A percentile compares a stretch with the other conserved stretches of the same genome.
Evolutionary conservation across 352 stramenopile species (phyloP).

Genomic region (Pythium graminicola): DNA sequence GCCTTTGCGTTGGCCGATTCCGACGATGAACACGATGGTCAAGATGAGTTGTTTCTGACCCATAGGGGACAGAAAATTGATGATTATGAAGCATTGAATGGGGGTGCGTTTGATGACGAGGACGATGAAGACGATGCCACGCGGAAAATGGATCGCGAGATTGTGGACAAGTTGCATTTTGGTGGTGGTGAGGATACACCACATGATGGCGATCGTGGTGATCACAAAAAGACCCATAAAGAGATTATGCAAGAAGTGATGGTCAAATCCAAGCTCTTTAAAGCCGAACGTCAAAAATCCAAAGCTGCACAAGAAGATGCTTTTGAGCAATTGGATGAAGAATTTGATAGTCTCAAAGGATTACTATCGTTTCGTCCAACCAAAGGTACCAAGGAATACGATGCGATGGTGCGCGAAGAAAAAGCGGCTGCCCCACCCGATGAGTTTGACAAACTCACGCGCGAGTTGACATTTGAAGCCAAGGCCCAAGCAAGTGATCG

Average conservation of each 20-base stretch:
- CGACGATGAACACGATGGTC: constrained; percentile 56
- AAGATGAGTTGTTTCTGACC: constrained; percentile 68
- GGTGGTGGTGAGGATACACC: constrained; percentile 35
- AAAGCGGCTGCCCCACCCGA: constrained; percentile 66
- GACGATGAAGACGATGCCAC: constrained; percentile 67
- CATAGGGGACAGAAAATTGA: constrained; percentile 71
- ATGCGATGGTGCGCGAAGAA: constrained; percentile 45
- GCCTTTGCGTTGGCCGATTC: constrained; percentile 75
- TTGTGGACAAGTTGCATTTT: constrained; percentile 85
- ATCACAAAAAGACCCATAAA: constrained; percentile 76
- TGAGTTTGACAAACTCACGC: constrained; percentile 80
- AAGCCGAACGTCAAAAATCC: constrained; percentile 81
- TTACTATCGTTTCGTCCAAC: constrained; percentile 79
- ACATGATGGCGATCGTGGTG: constrained; percentile 12
- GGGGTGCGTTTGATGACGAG: constrained; percentile 36
- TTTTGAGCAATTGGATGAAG: constrained; percentile 67
- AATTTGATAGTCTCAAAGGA: constrained; percentile 52
- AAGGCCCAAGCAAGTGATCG: constrained; percentile 92
- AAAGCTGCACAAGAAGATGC: constrained; percentile 77
- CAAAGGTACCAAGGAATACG: constrained; percentile 55
- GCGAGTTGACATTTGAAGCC: constrained; percentile 84
- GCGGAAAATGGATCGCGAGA: constrained; percentile 65
- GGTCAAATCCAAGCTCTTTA: constrained; percentile 89
- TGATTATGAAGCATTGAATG: constrained; percentile 63
- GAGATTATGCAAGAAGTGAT: constrained; percentile 90